Evolutionary conservation across 352 stramenopile genomes (phyloP).

Genomic region (Globisporangium abappressorium): DNA sequence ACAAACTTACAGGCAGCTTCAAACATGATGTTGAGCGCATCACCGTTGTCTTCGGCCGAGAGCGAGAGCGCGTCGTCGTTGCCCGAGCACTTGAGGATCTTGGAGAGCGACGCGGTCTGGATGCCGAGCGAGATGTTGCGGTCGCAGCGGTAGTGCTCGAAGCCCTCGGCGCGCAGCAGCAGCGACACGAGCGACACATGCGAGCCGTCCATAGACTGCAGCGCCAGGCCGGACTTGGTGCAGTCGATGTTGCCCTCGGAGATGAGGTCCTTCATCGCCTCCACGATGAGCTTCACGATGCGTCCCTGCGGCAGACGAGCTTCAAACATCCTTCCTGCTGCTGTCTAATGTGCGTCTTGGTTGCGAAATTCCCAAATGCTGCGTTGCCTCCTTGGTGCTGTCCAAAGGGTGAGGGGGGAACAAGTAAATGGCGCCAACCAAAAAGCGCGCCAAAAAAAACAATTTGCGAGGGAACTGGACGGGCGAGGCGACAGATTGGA

Average conservation of each 20-base stretch:
- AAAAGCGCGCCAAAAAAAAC: slow-evolving; percentile 39
- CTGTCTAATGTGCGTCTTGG: neutral
- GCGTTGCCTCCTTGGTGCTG: neutral
- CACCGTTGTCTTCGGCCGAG: slow-evolving; percentile 97
- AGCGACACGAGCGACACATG: slow-evolving; percentile 98
- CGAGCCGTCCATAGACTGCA: slow-evolving; percentile 99
- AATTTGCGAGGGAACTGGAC: slow-evolving; percentile 5
- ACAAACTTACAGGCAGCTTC: slow-evolving; percentile 87
- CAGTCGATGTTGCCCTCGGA: slow-evolving; percentile 98
- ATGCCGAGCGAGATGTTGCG: slow-evolving; percentile 96
- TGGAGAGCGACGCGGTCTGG: slow-evolving; percentile 96
- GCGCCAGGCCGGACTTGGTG: slow-evolving; percentile 89
- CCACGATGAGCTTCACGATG: slow-evolving; percentile 99
- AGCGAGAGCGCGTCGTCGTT: slow-evolving; percentile 98
- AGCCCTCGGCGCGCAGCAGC: slow-evolving; percentile 91
- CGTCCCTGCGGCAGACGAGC: slow-evolving; percentile 94
- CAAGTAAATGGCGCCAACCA: slow-evolving; percentile 7
- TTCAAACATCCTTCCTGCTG: slow-evolving; percentile 95
- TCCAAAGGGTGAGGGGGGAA: neutral
- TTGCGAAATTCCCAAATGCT: slow-evolving; percentile 45
- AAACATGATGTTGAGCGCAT: slow-evolving; percentile 98
- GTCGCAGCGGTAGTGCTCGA: slow-evolving; percentile 99
- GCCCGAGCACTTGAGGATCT: slow-evolving; percentile 99
- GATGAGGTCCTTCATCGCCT: slow-evolving; percentile 99
- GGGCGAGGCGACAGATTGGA: slow-evolving; percentile 16